Conservation (phyloP, 306 rosid genomes). For the Prunus armeniaca region DNA sequence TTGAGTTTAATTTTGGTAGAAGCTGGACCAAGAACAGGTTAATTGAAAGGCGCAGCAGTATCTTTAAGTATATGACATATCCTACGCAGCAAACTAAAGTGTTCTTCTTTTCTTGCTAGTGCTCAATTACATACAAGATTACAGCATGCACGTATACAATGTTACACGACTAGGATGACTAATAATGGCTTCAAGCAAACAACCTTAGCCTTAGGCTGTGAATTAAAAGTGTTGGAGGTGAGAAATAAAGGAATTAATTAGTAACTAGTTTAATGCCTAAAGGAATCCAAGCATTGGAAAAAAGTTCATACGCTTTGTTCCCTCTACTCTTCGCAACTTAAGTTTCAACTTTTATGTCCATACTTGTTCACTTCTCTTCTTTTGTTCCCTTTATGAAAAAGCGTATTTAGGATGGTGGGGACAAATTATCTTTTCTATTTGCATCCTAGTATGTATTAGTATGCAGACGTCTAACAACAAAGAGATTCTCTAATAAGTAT, state of each 20-base stretch:
- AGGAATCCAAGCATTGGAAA: constrained; percentile 33
- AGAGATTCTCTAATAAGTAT: too few species aligned
- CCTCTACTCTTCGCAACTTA: constrained; percentile 36
- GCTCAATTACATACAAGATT: too few species aligned
- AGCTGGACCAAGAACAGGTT: too few species aligned
- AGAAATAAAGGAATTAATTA: constrained; percentile 21
- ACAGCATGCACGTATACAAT: background rate
- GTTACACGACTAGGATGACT: background rate
- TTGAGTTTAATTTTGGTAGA: too few species aligned
- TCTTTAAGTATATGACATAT: too few species aligned
- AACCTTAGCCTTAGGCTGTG: background rate
- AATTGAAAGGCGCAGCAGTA: too few species aligned
- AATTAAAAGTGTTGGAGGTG: background rate
- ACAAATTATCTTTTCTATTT: constrained; percentile 13
- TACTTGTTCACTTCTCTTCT: constrained; percentile 7
- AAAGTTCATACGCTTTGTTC: constrained; percentile 59
- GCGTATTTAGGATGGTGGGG: constrained; percentile 31
- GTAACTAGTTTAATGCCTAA: background rate
- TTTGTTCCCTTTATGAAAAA: constrained; percentile 33
- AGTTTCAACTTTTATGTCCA: constrained; percentile 48
- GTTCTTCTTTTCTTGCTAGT: too few species aligned
- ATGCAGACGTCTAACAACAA: too few species aligned
- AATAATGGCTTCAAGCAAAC: background rate
- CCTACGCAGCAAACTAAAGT: too few species aligned
- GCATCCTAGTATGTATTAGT: background rate